Conservation (phyloP, 2,329 filamentous ascomycete species). For the Xylariaceae sp. region DNA sequence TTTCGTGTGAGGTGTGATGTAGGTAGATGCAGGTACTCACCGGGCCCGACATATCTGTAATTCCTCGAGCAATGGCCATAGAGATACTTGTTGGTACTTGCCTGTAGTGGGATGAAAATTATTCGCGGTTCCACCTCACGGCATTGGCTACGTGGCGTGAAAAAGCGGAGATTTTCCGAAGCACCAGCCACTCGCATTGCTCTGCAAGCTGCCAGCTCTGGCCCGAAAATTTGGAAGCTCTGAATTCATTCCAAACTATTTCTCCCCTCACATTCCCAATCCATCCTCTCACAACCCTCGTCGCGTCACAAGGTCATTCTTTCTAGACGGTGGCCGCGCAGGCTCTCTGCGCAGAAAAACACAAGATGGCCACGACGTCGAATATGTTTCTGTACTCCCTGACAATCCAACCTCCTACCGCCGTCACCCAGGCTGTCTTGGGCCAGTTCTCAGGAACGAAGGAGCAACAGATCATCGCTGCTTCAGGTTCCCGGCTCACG, state of each 20-base stretch:
- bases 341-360: slow-evolving; percentile 29
- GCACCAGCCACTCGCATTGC: slow-evolving; percentile 12
- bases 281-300: not conserved
- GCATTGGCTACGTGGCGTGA: not conserved
- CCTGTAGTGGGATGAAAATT: not conserved
- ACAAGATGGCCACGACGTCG: slow-evolving; percentile 88
- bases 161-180: not conserved
- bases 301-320: slow-evolving; percentile 10
- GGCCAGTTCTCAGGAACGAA: slow-evolving; percentile 95
- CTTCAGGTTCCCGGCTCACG: slow-evolving; percentile 82
- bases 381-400: slow-evolving; percentile 98
- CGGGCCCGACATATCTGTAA: not conserved
- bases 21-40: not conserved
- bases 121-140: not conserved
- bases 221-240: slow-evolving; percentile 23
- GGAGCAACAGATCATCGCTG: slow-evolving; percentile 95
- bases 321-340: slow-evolving; percentile 29
- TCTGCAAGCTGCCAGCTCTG: slow-evolving; percentile 7
- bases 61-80: not conserved
- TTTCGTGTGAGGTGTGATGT: not conserved
- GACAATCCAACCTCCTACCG: slow-evolving; percentile 88
- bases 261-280: not conserved
- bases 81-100: too few species aligned
- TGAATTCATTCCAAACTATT: not conserved
- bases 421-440: slow-evolving; percentile 82